Evolutionary conservation across 140 eudicot genomes (phyloP), one percentile per base, ranked within the genome.

Genomic region (Artemisia princeps): DNA sequence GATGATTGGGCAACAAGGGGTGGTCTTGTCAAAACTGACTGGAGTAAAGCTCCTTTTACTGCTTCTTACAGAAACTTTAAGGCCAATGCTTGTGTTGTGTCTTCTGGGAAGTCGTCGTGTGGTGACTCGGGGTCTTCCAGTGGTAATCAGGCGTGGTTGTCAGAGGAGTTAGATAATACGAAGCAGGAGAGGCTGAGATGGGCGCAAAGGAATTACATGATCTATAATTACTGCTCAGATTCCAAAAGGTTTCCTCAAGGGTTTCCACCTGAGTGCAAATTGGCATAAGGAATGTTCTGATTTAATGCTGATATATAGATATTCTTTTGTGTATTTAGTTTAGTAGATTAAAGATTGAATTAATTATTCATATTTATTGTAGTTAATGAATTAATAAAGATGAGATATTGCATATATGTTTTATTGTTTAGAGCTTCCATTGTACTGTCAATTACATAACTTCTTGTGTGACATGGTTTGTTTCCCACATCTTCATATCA

Each of bases 1-100:
- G 94, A 85, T 0, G 94, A 81, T 17, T 86, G 90, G 95, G 95
- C 90, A 0, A 86, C 95, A 7, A 73, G 84, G 56, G 87, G 95
- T 19, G 95, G 95, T 20, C 80, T 80, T 2, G 80, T 87, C 30
- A 82, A 87, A 78, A 82, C 91, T 0, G 90, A 87, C 7, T 87
- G 95, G 95, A 72, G 51, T 5, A 37, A 82, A 2, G 91, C 91
- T 15, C 95, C 95, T 12, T 87, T 84, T 22, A 84, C 88, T 6
- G 87, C 88, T 48, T 79, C 91, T 0, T 87, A 81, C 61, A 60
- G 84, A 19, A 82, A 82, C 69, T 86, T 83, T 53, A 79, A 62
- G 26, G 85, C 81, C 4, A 62, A 81, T 73, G 86, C 84, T 19
- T 80, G 86, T 55, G 76, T 79, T 5, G 80, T 48, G 15, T 0